Base-by-base conservation (phyloP, 768 basidiomycete genomes). In the Podaxis sp. region DNA sequence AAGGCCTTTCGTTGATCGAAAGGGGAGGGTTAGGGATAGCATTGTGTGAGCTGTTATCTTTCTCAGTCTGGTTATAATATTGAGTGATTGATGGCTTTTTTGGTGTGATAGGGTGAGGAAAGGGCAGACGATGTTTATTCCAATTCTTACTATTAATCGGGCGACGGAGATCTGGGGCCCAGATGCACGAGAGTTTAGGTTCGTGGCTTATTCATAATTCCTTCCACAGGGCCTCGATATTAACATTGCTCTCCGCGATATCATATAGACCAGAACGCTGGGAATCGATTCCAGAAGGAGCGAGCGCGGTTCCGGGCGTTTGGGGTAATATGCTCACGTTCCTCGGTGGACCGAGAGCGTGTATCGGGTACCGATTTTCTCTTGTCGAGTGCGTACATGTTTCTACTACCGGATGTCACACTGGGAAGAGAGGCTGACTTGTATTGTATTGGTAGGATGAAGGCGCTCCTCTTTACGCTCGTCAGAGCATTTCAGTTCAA, bases 311-410 rank as follows among this genome's bases (percentile, higher is more conserved):
- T 22, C 89, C 89, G 4, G 84, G 87, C 5, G 77, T 89, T 0
- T 88, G 83, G 82, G 79, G 82, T 7, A 81, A 87, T 66, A 68
- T 85, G 64, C 68, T 89, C 38, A 80, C 84, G 0, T 91, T 91
- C 78, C 66, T 87, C 2, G 86, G 85, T 37, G 89, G 89, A 4
- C 84, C 86, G 13, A 79, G 81, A 20, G 80, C 86, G 0, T 91
- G 88, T 64, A 88, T 90, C 38, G 87, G 87, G 0, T 89, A 83
- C 69, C 81, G 84, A 3, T 89, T 89, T 69, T 78, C 88, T 13
- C 71, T 89, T 22, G 74, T 82, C 15, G 86, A 87, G 84, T 86
- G 63, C 44, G 84, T 78, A 2, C 38, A 4, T 37, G 22, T 30
- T 40, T 48, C 49, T 30, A 7, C 48, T 36, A n/a, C 1, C 22